A percentile compares a stretch with the other conserved stretches of the same genome.
phyloP scores from a whole-genome alignment of 2,329 filamentous ascomycete species.

The Epicoccum sorghinum region DNA sequence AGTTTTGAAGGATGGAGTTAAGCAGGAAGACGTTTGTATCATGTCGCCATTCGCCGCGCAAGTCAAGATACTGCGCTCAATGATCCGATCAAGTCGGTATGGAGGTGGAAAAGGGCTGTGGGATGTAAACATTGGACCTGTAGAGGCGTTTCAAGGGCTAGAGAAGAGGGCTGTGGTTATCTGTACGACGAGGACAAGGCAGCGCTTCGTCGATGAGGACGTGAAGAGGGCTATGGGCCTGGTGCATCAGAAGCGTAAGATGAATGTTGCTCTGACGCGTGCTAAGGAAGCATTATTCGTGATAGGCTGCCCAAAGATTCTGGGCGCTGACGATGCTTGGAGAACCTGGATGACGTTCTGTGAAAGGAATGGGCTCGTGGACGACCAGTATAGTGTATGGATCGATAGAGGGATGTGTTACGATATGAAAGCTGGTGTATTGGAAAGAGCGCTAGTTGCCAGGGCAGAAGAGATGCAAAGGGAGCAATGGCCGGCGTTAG shows the following conservation, averaged over 20 bases:
- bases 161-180: conserved; percentile 53
- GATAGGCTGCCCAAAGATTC: conserved; percentile 49
- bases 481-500: conserved; percentile 21
- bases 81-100: conserved; percentile 36
- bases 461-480: conserved; percentile 20
- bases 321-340: conserved; percentile 49
- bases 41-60: conserved; percentile 56
- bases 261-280: conserved; percentile 55
- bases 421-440: conserved; percentile 26
- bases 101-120: conserved; percentile 30
- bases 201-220: conserved; percentile 43
- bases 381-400: conserved; percentile 20
- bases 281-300: conserved; percentile 52
- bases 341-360: conserved; percentile 47
- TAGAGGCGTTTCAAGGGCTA: conserved; percentile 55
- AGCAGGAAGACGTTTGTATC: conserved; percentile 49
- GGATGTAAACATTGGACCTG: conserved; percentile 53
- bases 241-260: conserved; percentile 46
- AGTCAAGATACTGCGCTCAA: conserved; percentile 48
- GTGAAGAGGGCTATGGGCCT: conserved; percentile 42
- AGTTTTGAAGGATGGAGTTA: conserved; percentile 29
- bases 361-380: conserved; percentile 44
- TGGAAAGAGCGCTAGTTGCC: conserved; percentile 35
- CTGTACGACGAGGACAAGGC: conserved; percentile 50
- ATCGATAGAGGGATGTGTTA: conserved; percentile 1